These are phyloP conservation scores for Trichosanthes cucumerina DNA, from an alignment of 306 rosid species.

Conservation along the genomic window DNA sequence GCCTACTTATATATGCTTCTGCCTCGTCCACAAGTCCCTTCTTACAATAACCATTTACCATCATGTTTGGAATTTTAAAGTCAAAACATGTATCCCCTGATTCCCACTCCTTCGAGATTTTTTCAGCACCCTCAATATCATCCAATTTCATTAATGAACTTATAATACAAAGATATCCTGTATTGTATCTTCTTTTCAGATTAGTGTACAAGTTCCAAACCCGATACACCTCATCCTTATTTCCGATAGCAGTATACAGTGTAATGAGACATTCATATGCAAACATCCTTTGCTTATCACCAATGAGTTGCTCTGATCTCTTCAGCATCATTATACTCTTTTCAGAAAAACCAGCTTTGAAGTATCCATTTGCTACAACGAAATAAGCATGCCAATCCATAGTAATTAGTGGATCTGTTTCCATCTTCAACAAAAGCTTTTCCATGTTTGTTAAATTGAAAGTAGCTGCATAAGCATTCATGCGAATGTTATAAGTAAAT, in stretches of 20 bases:
- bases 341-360: slow-evolving; percentile 35
- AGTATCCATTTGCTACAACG: slow-evolving; percentile 44
- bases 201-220: slow-evolving; percentile 39
- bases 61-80: slow-evolving; percentile 35
- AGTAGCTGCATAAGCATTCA: slow-evolving; percentile 34
- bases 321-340: slow-evolving; percentile 28
- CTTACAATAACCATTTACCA: slow-evolving; percentile 47
- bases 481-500: slow-evolving; percentile 29
- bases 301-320: slow-evolving; percentile 32
- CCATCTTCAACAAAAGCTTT: slow-evolving; percentile 45
- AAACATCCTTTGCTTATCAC: slow-evolving; percentile 5
- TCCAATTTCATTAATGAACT: slow-evolving; percentile 51
- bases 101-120: slow-evolving; percentile 59
- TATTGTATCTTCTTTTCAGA: slow-evolving; percentile 1
- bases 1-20: slow-evolving; percentile 28
- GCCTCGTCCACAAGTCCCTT: slow-evolving; percentile 47
- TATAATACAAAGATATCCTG: slow-evolving; percentile 39
- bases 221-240: slow-evolving; percentile 50
- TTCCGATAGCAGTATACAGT: slow-evolving; percentile 33
- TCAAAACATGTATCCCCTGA: slow-evolving; percentile 27
- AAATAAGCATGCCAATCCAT: slow-evolving; percentile 37
- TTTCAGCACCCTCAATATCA: slow-evolving; percentile 56
- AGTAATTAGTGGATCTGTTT: slow-evolving; percentile 32
- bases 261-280: slow-evolving; percentile 39
- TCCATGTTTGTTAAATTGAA: slow-evolving; percentile 38